Conservation (phyloP, 306 rosid species). For the Hylodesmum podocarpum region DNA sequence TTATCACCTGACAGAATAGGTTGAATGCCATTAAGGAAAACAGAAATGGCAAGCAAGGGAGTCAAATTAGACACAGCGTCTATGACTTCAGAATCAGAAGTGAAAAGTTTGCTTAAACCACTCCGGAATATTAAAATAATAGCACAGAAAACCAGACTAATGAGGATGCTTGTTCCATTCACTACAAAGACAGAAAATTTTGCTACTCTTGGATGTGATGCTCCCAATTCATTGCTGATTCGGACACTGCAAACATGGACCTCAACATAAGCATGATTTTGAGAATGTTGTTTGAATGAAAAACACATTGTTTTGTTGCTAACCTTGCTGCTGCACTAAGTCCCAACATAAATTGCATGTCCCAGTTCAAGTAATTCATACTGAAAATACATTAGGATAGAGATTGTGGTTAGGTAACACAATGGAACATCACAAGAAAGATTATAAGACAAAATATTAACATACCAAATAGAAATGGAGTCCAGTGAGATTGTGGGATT, state of each 20-base stretch:
- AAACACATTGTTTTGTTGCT: not conserved
- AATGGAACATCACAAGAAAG: not conserved
- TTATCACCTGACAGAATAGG: conserved; percentile 37
- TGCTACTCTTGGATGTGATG: conserved; percentile 63
- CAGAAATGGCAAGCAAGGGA: conserved; percentile 68
- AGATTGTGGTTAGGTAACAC: conserved; percentile 15
- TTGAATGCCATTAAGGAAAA: conserved; percentile 68
- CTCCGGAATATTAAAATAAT: conserved; percentile 47
- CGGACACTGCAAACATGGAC: conserved; percentile 46
- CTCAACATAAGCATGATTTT: not conserved
- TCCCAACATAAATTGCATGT: conserved; percentile 68
- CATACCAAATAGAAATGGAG: conserved; percentile 55
- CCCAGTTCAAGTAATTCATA: conserved; percentile 70
- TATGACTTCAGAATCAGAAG: conserved; percentile 53
- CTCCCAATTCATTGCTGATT: conserved; percentile 78
- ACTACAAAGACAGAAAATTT: conserved; percentile 65
- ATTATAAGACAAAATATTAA: not conserved
- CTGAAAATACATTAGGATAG: conserved; percentile 38
- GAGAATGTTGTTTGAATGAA: not conserved
- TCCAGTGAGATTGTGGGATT: conserved; percentile 66
- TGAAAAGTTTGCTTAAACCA: conserved; percentile 62
- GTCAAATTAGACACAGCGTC: conserved; percentile 53
- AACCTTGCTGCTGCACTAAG: conserved; percentile 76
- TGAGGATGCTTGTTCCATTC: conserved; percentile 58
- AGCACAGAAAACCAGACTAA: conserved; percentile 48